Evolutionary conservation across 306 rosid genomes (phyloP).

Genomic region (Notholithocarpus densiflorus): DNA sequence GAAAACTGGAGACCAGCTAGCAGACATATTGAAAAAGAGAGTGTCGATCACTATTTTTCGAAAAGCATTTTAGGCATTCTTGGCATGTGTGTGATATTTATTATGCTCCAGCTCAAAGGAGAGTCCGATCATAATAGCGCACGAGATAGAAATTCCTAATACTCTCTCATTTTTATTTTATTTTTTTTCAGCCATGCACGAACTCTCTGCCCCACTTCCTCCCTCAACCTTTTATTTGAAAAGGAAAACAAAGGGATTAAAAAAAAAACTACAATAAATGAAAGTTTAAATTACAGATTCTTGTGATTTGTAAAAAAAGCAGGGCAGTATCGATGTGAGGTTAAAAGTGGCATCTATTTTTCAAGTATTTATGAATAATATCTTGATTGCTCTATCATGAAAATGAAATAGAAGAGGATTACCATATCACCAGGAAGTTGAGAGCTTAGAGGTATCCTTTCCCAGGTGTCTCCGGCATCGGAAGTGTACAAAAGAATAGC

Average conservation of each 20-base stretch:
- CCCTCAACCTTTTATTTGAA: neutral
- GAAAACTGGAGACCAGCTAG: neutral
- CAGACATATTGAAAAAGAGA: neutral
- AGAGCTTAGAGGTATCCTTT: constrained; percentile 81
- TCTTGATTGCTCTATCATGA: no score
- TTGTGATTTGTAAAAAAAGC: no score
- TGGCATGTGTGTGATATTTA: neutral
- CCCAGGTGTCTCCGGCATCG: constrained; percentile 90
- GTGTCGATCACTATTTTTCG: neutral
- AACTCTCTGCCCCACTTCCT: neutral
- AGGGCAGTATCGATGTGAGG: no score
- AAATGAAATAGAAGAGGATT: neutral
- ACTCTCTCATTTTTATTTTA: neutral
- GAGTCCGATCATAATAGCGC: neutral
- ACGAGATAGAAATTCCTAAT: neutral
- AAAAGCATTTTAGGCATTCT: neutral
- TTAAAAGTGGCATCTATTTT: no score
- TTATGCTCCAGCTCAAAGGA: neutral
- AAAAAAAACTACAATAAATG: no score
- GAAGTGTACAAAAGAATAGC: constrained; percentile 80
- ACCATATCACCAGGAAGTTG: constrained; percentile 97
- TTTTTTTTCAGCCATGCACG: neutral
- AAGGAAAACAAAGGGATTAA: no score
- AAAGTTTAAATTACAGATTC: no score
- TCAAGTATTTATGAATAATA: no score